A percentile compares a stretch with the other conserved stretches of the same genome.
These are phyloP conservation scores for Colletotrichum zoysiae DNA, from an alignment of 2,329 filamentous ascomycete species.

Conservation along the genomic window DNA sequence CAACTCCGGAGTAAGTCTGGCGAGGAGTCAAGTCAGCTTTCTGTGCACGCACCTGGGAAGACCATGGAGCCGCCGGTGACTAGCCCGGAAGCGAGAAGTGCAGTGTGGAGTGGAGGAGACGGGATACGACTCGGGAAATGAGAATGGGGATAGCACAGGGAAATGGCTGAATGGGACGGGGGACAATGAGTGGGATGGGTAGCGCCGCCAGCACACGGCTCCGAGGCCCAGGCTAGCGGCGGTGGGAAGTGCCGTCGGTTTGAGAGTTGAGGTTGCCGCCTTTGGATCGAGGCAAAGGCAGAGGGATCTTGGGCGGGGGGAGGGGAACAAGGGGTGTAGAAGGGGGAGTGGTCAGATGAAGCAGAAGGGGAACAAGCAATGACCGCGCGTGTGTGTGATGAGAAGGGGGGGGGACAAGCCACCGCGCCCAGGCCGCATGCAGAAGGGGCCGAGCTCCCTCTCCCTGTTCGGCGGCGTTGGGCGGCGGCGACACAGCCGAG, in stretches of 20 bases:
- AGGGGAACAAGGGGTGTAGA: constrained; percentile 5
- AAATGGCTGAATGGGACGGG: constrained; percentile 24
- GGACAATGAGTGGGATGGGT: constrained; percentile 15
- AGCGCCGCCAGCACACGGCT: constrained; percentile 20
- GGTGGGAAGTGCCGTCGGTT: constrained; percentile 35
- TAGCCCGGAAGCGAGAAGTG: constrained; percentile 34
- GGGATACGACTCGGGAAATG: constrained; percentile 40
- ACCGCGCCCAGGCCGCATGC: constrained; percentile 42
- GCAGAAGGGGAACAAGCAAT: constrained; percentile 22
- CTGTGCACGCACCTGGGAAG: constrained; percentile 3
- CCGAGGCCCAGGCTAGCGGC: constrained; percentile 30
- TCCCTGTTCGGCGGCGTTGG: constrained; percentile 32
- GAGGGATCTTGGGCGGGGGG: constrained; percentile 19
- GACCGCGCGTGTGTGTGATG: constrained; percentile 20
- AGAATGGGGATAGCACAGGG: constrained; percentile 26
- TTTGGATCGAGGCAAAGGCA: constrained; percentile 37
- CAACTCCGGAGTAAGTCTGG: constrained; percentile 67
- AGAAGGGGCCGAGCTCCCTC: constrained; percentile 39
- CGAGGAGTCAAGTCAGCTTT: constrained; percentile 26
- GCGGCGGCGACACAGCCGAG: constrained; percentile 31
- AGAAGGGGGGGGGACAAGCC: constrained; percentile 33
- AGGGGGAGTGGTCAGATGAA: constrained; percentile 13
- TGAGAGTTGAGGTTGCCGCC: constrained; percentile 18
- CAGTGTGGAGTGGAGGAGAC: constrained; percentile 23
- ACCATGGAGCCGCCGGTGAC: constrained; percentile 28